Evolutionary conservation across 306 rosid species (phyloP), one percentile per base, ranked within the genome.

Genomic region (Trifolium pratense): DNA sequence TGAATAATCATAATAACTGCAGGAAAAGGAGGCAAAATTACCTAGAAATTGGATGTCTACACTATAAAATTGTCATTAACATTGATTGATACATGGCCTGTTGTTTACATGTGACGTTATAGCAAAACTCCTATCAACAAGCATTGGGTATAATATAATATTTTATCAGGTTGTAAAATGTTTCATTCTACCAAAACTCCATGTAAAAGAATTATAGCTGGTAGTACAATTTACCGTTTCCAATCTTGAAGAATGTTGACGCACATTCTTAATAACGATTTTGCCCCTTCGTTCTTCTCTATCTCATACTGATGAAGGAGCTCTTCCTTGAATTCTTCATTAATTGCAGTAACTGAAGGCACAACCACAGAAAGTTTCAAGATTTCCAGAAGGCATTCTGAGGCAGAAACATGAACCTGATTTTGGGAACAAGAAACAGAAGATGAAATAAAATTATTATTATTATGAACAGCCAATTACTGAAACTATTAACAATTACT

Each of bases 241-340:
- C 70, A 59, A 79, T 78, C 85, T 84, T 84, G 85, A 79, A 93
- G 75, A 59, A 78, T 73, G 78, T 83, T 83, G 6, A 89, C 21
- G 42, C 96, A 85, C 65, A 65, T 84, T 39, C 73, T 85, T 46
- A 91, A 71, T 58, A 87, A 57, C 43, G 92, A 85, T 73, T 87
- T 93, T 17, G 97, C 98, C 69, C 77, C 97, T 37, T 70, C 94
- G 31, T 88, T 93, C 87, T 89, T 93, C 87, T 93, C 96, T 59
- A 77, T 64, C 75, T 88, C 92, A 15, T 18, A 79, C 79, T 75
- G 89, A 78, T 82, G 89, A 83, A 86, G 53, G 63, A 93, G 92
- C 78, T 88, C 93, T 14, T 70, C 81, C 75, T 76, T 81, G 64
- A 91, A 77, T 43, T 75, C 85, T 39, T 70, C 74, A 70, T 81